Percentiles rank a stretch among this genome's conserved stretches.
Evolutionary conservation across 306 rosid species (phyloP).

Genomic region (Pyrus bretschneideri): DNA sequence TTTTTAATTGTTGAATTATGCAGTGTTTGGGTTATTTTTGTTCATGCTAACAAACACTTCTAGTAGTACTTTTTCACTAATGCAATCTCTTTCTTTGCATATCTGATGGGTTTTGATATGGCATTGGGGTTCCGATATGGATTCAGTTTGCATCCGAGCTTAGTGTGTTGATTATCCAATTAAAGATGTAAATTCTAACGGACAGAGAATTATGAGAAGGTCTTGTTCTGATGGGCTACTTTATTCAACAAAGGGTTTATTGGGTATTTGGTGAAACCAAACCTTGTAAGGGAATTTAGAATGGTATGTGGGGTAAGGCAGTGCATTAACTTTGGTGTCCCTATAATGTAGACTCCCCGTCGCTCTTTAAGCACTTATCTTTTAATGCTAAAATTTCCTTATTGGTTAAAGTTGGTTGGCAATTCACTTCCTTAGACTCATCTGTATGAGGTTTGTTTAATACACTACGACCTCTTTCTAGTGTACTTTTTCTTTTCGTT

Average conservation of each 20-base stretch:
- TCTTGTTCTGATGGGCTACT: not conserved
- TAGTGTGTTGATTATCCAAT: not conserved
- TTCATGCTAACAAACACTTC: not conserved
- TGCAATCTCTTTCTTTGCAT: not conserved
- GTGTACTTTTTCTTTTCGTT: not conserved
- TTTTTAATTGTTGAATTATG: not conserved
- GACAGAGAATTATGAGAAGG: too few species aligned
- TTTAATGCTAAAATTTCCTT: not conserved
- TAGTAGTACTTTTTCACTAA: not conserved
- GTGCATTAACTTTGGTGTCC: not conserved
- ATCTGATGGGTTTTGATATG: not conserved
- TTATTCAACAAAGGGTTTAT: not conserved
- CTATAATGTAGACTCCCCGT: not conserved
- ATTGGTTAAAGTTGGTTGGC: not conserved
- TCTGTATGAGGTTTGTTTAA: not conserved
- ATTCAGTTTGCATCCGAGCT: not conserved
- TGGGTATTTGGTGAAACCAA: not conserved
- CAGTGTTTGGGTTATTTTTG: not conserved
- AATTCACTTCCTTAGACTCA: not conserved
- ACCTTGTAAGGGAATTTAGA: not conserved
- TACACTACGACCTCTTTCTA: not conserved
- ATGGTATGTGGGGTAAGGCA: not conserved
- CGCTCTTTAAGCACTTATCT: not conserved
- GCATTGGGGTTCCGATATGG: not conserved
- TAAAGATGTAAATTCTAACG: not conserved